Base-by-base conservation (phyloP, 805 yeast genomes). In the Candida fluviatilis region DNA sequence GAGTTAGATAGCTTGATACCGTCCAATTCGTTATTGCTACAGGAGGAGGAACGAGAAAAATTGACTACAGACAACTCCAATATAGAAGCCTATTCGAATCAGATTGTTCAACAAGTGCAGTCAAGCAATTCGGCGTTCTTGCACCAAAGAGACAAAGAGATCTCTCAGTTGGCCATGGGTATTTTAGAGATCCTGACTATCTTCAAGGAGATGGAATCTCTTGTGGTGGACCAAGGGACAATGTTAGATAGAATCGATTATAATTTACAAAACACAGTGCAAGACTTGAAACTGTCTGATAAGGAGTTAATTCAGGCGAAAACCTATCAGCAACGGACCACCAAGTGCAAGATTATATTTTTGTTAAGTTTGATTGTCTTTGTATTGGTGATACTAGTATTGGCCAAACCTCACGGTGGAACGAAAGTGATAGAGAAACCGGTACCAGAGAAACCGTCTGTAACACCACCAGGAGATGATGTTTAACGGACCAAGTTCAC, bases 181-280 rank as follows among this genome's bases (percentile, higher is more conserved):
- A 95, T 93, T 32, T 66, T 91, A 29, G 99, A 93, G 57, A 86
- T 93, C 1, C 84, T 95, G 21, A 87, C 91, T 1, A 91, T 93
- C 32, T 93, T 93, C 67, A 84, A 84, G 56, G 98, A 93, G 54
- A 76, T 93, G 76, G 97, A 95, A 53, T 78, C 80, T 27, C 71
- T 93, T 73, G 86, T 93, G 31, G 84, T 93, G 39, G 98, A 93
- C 53, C 99, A 93, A 62, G 99, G 99, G 1, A 87, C 96, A 0
- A 74, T 93, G 31, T 70, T 93, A 42, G 99, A 93, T 61, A 69
- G 97, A 48, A 91, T 93, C 40, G 99, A 91, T 60, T 93, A 91
- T 58, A 93, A 93, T 55, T 64, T 93, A 42, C 84, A 83, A 43
- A 80, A 80, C 42, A 83, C 95, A n/a, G 82, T 78, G 2, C 77